These are phyloP conservation scores for Marasmius oreades DNA, from an alignment of 1,284 basidiomycete species.

Conservation along the genomic window DNA sequence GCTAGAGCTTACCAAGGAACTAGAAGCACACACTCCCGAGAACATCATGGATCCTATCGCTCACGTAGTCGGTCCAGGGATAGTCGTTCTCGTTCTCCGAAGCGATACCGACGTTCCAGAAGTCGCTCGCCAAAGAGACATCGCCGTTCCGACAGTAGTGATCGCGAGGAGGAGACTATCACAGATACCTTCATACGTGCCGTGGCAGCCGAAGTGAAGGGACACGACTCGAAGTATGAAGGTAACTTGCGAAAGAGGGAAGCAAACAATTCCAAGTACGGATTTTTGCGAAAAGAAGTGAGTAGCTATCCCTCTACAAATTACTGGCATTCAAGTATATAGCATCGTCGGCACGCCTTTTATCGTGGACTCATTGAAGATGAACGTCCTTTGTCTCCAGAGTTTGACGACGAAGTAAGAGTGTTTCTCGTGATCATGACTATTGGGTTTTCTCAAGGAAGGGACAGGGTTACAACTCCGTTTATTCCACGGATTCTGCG, in stretches of 20 bases:
- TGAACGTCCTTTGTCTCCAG: slow-evolving; percentile 52
- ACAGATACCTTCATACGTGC: slow-evolving; percentile 82
- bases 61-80: slow-evolving; percentile 45
- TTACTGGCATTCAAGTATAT: slow-evolving; percentile 13
- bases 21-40: slow-evolving; percentile 35
- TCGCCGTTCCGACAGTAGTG: slow-evolving; percentile 36
- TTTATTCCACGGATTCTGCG: slow-evolving; percentile 93
- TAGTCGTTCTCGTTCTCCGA: slow-evolving; percentile 39
- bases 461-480: slow-evolving; percentile 79
- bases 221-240: slow-evolving; percentile 80
- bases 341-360: slow-evolving; percentile 82
- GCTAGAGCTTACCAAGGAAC: slow-evolving; percentile 22
- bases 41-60: slow-evolving; percentile 19
- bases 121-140: slow-evolving; percentile 28
- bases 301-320: slow-evolving; percentile 23
- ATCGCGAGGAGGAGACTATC: slow-evolving; percentile 53
- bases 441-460: not conserved
- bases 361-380: slow-evolving; percentile 76
- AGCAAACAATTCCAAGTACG: slow-evolving; percentile 76
- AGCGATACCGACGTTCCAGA: slow-evolving; percentile 27
- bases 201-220: slow-evolving; percentile 81
- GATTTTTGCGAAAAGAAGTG: slow-evolving; percentile 74
- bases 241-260: slow-evolving; percentile 74
- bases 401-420: slow-evolving; percentile 84
- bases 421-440: slow-evolving; percentile 7